A percentile compares a stretch with the other conserved stretches of the same genome.
Evolutionary conservation across 805 yeast genomes (phyloP).

Genomic region (Vanderwaltozyma polyspora): DNA sequence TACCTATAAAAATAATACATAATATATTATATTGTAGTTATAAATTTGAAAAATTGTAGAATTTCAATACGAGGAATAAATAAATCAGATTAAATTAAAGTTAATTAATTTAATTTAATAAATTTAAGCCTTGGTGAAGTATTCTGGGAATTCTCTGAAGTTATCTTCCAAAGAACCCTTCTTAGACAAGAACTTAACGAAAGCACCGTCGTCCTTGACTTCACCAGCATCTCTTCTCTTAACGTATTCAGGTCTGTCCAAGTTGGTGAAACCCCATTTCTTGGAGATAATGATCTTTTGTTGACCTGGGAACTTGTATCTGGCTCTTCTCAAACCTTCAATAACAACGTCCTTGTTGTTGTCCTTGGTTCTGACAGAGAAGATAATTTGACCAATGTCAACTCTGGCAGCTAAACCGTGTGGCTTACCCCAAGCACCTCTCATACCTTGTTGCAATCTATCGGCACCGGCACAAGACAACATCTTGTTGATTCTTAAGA

Average conservation of each 20-base stretch:
- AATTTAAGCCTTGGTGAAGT: slow-evolving; percentile 38
- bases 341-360: slow-evolving; percentile 92
- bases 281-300: slow-evolving; percentile 97
- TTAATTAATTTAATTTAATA: too few relatives aligned
- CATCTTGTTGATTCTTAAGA: slow-evolving; percentile 99
- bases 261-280: slow-evolving; percentile 99
- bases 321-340: slow-evolving; percentile 99
- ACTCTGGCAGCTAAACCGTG: slow-evolving; percentile 99
- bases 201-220: slow-evolving; percentile 99
- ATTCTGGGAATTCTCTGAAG: slow-evolving; percentile 91
- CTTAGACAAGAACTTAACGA: slow-evolving; percentile 94
- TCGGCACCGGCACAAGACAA: slow-evolving; percentile 99
- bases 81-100: too few relatives aligned
- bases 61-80: too few relatives aligned
- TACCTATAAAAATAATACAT: too few relatives aligned
- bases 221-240: slow-evolving; percentile 92
- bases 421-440: slow-evolving; percentile 99
- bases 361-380: slow-evolving; percentile 98
- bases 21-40: too few relatives aligned
- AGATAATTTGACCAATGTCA: slow-evolving; percentile 93
- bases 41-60: too few relatives aligned
- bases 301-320: slow-evolving; percentile 99
- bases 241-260: slow-evolving; percentile 95
- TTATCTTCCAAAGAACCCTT: slow-evolving; percentile 91
- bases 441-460: slow-evolving; percentile 99